Conservation (phyloP, 305 asterid genomes). For the Solanum hybrid region DNA sequence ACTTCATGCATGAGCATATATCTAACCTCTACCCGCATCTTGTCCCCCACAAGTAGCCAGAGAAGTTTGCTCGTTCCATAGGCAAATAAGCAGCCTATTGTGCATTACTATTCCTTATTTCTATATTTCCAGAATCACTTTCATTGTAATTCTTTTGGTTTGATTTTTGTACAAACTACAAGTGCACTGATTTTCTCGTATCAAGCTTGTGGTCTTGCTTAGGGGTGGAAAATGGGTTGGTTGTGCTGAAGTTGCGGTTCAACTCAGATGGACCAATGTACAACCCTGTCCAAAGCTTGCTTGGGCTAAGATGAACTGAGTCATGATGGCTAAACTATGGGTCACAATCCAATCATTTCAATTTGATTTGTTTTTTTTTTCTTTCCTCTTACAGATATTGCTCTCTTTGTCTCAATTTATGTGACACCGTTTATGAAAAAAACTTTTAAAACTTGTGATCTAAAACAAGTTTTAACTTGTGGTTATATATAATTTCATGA, state of each 20-base stretch:
- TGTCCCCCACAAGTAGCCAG: conserved; percentile 29
- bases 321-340: not conserved
- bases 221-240: not conserved
- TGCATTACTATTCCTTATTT: not conserved
- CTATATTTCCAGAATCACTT: not conserved
- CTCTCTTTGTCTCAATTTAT: not conserved
- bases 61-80: not conserved
- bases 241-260: not conserved
- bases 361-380: not conserved
- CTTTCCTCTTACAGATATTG: not conserved
- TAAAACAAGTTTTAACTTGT: not conserved
- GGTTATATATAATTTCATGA: not conserved
- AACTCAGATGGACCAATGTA: not conserved
- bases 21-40: conserved; percentile 68
- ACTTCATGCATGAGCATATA: conserved; percentile 86
- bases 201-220: not conserved
- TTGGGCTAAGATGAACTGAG: not conserved
- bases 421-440: not conserved
- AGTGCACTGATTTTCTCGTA: not conserved
- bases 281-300: not conserved
- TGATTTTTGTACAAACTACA: not conserved
- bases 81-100: not conserved
- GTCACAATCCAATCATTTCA: not conserved
- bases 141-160: not conserved
- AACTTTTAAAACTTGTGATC: not conserved